These are phyloP conservation scores for Sarocladium kiliense DNA, from an alignment of 2,329 filamentous ascomycete species.

Conservation along the genomic window DNA sequence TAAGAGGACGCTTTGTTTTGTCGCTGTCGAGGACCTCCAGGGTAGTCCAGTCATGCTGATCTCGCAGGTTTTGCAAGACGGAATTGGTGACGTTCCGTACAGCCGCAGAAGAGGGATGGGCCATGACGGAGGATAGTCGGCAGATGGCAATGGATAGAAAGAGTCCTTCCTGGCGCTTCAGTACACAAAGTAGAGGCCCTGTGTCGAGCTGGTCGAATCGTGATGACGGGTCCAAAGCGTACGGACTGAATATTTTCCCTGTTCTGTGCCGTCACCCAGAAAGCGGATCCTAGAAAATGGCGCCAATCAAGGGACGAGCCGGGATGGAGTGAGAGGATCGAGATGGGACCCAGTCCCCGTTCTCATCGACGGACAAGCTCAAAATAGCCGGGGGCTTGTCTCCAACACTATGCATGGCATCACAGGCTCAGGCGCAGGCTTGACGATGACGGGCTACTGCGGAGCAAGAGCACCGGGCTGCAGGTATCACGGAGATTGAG, in stretches of 20 bases:
- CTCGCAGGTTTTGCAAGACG: slow-evolving; percentile 65
- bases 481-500: not conserved
- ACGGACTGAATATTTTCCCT: too few relatives aligned
- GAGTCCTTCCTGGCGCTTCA: not conserved
- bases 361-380: not conserved
- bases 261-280: too few relatives aligned
- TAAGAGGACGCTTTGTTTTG: slow-evolving; percentile 48
- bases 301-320: not conserved
- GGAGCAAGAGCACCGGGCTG: not conserved
- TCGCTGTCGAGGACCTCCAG: slow-evolving; percentile 46
- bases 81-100: slow-evolving; percentile 28
- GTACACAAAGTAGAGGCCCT: not conserved
- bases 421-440: not conserved
- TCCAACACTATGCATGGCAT: not conserved
- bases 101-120: not conserved
- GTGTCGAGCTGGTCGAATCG: not conserved
- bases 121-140: not conserved
- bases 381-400: not conserved
- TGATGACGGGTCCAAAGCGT: not conserved
- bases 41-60: slow-evolving; percentile 71
- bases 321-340: not conserved
- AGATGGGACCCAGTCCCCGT: not conserved
- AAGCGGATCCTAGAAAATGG: not conserved
- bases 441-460: not conserved
- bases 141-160: not conserved